Conservation (phyloP, 805 yeast species). For the Novakomyces olei region DNA sequence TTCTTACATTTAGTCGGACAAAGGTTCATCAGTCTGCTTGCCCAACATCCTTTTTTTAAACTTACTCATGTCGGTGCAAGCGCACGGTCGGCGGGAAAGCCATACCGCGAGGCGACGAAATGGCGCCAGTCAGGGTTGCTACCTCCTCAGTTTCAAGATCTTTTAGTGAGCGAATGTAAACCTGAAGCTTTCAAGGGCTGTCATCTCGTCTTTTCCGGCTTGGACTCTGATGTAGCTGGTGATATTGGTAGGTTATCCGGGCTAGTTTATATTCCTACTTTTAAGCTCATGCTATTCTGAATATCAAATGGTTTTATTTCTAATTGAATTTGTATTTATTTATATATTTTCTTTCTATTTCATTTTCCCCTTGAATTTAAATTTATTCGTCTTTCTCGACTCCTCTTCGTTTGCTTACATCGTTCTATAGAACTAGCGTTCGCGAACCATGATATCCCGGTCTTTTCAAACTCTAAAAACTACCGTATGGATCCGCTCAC, state of each 20-base stretch:
- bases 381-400: too few species aligned
- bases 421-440: conserved; percentile 55
- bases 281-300: too few species aligned
- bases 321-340: too few species aligned
- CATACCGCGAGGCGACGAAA: conserved; percentile 60
- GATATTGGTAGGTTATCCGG: conserved; percentile 28
- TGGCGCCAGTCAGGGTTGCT: conserved; percentile 85
- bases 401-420: too few species aligned
- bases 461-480: conserved; percentile 89
- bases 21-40: conserved; percentile 64
- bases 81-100: conserved; percentile 76
- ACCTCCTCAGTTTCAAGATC: conserved; percentile 41
- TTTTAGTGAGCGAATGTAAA: conserved; percentile 58
- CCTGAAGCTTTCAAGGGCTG: conserved; percentile 62
- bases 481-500: conserved; percentile 73
- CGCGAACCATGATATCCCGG: conserved; percentile 56
- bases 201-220: conserved; percentile 84
- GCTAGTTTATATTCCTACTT: too few species aligned
- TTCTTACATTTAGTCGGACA: too few species aligned
- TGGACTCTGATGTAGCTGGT: conserved; percentile 86
- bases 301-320: too few species aligned
- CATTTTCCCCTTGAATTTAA: too few species aligned
- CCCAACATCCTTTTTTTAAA: conserved; percentile 78
- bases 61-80: conserved; percentile 78
- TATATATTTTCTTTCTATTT: too few species aligned